A percentile compares a stretch with the other conserved stretches of the same genome.
Evolutionary conservation across 179 eudicot genomes (phyloP).

Genomic region (Sideroxylon spinosum): DNA sequence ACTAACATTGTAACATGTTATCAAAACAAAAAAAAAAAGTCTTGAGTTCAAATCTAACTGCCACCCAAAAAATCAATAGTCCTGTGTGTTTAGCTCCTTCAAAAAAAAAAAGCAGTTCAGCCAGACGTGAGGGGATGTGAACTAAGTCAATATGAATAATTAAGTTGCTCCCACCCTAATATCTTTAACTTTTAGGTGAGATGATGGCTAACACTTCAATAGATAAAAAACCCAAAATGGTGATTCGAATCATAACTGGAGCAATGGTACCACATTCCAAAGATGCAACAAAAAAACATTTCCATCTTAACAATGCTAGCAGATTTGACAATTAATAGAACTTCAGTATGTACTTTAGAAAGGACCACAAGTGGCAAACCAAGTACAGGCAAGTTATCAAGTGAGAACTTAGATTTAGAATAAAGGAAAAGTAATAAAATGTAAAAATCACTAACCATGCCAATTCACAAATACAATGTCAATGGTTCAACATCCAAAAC

Average conservation of each 20-base stretch:
- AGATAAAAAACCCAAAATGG: not conserved
- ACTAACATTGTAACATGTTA: too few relatives aligned
- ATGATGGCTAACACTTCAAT: too few relatives aligned
- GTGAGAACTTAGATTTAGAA: not conserved
- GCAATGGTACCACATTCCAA: not conserved
- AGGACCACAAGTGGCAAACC: slow-evolving; percentile 3
- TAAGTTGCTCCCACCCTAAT: too few relatives aligned
- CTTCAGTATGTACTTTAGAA: not conserved
- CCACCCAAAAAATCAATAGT: too few relatives aligned
- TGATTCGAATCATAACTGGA: not conserved
- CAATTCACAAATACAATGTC: not conserved
- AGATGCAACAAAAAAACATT: not conserved
- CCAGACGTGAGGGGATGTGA: too few relatives aligned
- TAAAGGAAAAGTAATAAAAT: not conserved
- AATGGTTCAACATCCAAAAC: not conserved
- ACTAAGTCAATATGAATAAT: too few relatives aligned
- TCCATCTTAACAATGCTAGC: not conserved
- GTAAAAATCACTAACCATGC: not conserved
- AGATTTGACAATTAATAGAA: not conserved
- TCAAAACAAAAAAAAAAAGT: too few relatives aligned
- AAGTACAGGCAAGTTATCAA: not conserved
- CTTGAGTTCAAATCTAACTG: too few relatives aligned
- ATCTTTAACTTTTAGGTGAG: too few relatives aligned
- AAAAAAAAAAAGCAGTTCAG: too few relatives aligned
- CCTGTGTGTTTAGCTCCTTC: too few relatives aligned